Percentiles rank a stretch among this genome's conserved stretches.
These are phyloP conservation scores for Populus alba DNA, from an alignment of 345 rosid species.

Conservation along the genomic window DNA sequence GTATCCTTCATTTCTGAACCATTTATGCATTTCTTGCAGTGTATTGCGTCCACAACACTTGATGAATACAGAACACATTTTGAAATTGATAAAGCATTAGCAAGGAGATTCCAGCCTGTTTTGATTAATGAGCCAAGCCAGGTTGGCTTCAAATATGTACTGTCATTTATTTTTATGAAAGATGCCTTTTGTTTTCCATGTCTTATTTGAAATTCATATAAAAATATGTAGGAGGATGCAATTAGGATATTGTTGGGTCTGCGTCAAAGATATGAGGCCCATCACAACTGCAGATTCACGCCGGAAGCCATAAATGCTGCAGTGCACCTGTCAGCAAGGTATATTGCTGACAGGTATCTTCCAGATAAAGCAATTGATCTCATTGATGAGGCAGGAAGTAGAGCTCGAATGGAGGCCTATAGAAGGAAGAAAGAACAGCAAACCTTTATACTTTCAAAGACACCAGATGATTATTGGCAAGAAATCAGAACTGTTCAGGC, in stretches of 20 bases:
- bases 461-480: slow-evolving; percentile 95
- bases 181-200: not conserved
- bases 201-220: slow-evolving; percentile 22
- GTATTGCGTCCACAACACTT: slow-evolving; percentile 90
- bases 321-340: slow-evolving; percentile 77
- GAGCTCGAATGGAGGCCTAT: slow-evolving; percentile 81
- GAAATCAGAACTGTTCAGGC: slow-evolving; percentile 94
- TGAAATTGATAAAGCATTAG: slow-evolving; percentile 93
- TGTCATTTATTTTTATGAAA: slow-evolving; percentile 8
- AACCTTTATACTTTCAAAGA: slow-evolving; percentile 69
- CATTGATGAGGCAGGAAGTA: slow-evolving; percentile 96
- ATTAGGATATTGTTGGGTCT: slow-evolving; percentile 79
- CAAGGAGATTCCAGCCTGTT: slow-evolving; percentile 94
- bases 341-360: slow-evolving; percentile 86
- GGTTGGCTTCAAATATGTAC: slow-evolving; percentile 40
- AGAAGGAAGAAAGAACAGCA: slow-evolving; percentile 81
- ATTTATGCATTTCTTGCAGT: slow-evolving; percentile 51
- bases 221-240: slow-evolving; percentile 75
- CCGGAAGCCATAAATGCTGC: slow-evolving; percentile 91
- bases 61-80: slow-evolving; percentile 80
- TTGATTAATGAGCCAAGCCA: slow-evolving; percentile 84
- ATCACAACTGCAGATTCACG: slow-evolving; percentile 84
- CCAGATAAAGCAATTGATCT: slow-evolving; percentile 99
- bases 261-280: slow-evolving; percentile 81
- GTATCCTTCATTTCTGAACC: not conserved